Conservation (phyloP, 225 moss, liverwort and hornwort genomes). For the Ulota crispa region DNA sequence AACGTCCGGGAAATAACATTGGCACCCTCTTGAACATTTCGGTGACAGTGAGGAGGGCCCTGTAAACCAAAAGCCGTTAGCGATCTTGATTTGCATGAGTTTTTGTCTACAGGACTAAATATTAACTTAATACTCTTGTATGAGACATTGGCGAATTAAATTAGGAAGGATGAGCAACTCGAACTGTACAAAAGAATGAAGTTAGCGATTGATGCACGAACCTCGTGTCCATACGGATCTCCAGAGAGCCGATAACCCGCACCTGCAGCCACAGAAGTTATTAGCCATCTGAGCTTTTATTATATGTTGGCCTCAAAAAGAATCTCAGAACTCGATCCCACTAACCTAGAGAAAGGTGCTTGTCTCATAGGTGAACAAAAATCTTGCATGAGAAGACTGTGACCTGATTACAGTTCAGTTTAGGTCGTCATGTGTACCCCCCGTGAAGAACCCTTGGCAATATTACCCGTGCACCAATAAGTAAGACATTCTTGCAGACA, state of each 20-base stretch:
- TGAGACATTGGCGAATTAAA: neutral
- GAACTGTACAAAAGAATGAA: neutral
- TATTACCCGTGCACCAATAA: too few relatives aligned
- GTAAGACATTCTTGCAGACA: too few relatives aligned
- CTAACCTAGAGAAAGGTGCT: too few relatives aligned
- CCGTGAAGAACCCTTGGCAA: too few relatives aligned
- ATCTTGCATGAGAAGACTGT: too few relatives aligned
- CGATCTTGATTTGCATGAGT: neutral
- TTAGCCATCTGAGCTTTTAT: neutral
- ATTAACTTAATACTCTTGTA: neutral
- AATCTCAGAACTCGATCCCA: neutral
- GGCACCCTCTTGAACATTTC: slow-evolving; percentile 48
- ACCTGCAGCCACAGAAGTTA: slow-evolving; percentile 11
- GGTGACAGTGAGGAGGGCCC: slow-evolving; percentile 23
- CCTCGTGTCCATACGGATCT: slow-evolving; percentile 22
- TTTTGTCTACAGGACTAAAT: neutral
- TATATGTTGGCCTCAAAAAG: neutral
- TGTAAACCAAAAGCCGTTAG: neutral
- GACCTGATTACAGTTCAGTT: too few relatives aligned
- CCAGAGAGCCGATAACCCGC: slow-evolving; percentile 10
- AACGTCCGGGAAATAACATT: slow-evolving; percentile 64
- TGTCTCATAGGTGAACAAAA: too few relatives aligned
- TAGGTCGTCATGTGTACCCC: too few relatives aligned
- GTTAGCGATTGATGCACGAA: neutral
- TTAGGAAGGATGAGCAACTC: neutral